Evolutionary conservation across 2,329 filamentous ascomycete genomes (phyloP).

Genomic region (Neofusicoccum ribis): DNA sequence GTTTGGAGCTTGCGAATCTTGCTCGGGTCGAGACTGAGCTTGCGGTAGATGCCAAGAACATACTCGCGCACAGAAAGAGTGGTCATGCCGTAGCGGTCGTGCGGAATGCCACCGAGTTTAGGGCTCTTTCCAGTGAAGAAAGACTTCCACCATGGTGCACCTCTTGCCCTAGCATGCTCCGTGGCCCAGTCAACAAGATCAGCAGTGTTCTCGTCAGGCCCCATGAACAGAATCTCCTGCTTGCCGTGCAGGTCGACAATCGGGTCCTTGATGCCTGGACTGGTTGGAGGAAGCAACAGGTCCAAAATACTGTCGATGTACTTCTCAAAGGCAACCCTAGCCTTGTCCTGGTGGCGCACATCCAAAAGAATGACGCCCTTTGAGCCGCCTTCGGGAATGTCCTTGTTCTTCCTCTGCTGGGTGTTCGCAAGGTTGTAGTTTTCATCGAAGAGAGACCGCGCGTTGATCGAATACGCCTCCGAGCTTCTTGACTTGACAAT

Average conservation of each 20-base stretch:
- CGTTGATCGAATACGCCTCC: slow-evolving; percentile 95
- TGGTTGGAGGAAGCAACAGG: slow-evolving; percentile 82
- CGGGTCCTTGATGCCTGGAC: slow-evolving; percentile 97
- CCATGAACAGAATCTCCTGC: slow-evolving; percentile 97
- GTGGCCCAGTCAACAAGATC: slow-evolving; percentile 99
- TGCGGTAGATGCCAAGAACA: slow-evolving; percentile 94
- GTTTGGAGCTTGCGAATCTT: slow-evolving; percentile 94
- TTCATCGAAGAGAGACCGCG: slow-evolving; percentile 93
- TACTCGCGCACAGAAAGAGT: slow-evolving; percentile 95
- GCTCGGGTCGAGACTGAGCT: slow-evolving; percentile 83
- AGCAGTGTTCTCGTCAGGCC: slow-evolving; percentile 97
- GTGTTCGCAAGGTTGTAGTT: slow-evolving; percentile 98
- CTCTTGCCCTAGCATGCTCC: slow-evolving; percentile 81
- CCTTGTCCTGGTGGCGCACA: slow-evolving; percentile 90
- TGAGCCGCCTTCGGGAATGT: slow-evolving; percentile 96
- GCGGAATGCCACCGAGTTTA: slow-evolving; percentile 91
- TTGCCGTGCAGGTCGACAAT: slow-evolving; percentile 95
- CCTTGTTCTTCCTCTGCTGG: slow-evolving; percentile 99
- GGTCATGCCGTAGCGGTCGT: slow-evolving; percentile 97
- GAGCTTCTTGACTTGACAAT: slow-evolving; percentile 98
- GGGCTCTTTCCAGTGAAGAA: slow-evolving; percentile 99
- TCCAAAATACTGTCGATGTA: slow-evolving; percentile 99
- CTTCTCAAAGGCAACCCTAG: slow-evolving; percentile 92
- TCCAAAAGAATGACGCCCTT: slow-evolving; percentile 97
- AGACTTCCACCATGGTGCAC: slow-evolving; percentile 98